These are phyloP conservation scores for Cadophora gregata DNA, from an alignment of 2,329 filamentous ascomycete genomes.

Conservation along the genomic window DNA sequence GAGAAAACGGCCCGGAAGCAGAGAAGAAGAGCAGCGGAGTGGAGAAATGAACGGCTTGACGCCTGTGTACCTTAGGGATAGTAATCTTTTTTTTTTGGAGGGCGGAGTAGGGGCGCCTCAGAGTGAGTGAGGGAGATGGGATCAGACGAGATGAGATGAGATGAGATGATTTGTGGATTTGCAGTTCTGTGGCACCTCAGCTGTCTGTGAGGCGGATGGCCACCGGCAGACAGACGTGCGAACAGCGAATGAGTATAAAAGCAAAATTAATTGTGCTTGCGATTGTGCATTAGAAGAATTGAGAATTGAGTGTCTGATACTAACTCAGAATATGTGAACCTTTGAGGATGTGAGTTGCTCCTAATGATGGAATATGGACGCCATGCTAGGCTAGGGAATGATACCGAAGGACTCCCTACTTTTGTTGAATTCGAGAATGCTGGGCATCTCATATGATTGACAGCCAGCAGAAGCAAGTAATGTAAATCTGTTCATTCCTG, in stretches of 20 bases:
- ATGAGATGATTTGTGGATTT: not conserved
- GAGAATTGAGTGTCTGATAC: not conserved
- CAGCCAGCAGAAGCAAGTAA: too few species aligned
- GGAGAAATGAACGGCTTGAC: conserved; percentile 9
- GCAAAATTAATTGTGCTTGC: not conserved
- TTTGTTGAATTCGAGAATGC: too few species aligned
- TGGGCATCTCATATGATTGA: too few species aligned
- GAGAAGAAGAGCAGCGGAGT: too few species aligned
- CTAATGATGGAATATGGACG: too few species aligned
- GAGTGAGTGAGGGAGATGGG: not conserved
- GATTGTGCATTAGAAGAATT: not conserved
- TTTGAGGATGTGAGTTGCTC: too few species aligned
- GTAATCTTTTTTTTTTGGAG: not conserved
- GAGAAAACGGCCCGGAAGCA: not conserved
- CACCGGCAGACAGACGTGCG: too few species aligned
- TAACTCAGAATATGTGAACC: too few species aligned
- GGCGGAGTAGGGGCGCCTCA: not conserved
- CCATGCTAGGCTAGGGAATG: too few species aligned
- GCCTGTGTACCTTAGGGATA: not conserved
- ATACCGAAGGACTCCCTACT: too few species aligned
- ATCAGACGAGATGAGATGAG: not conserved
- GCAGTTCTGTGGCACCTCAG: not conserved
- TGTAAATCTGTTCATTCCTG: too few species aligned
- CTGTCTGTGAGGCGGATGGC: not conserved
- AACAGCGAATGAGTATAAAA: not conserved